Conservation (phyloP, 1,284 basidiomycete genomes). For the Cryptococcus neoformans region DNA sequence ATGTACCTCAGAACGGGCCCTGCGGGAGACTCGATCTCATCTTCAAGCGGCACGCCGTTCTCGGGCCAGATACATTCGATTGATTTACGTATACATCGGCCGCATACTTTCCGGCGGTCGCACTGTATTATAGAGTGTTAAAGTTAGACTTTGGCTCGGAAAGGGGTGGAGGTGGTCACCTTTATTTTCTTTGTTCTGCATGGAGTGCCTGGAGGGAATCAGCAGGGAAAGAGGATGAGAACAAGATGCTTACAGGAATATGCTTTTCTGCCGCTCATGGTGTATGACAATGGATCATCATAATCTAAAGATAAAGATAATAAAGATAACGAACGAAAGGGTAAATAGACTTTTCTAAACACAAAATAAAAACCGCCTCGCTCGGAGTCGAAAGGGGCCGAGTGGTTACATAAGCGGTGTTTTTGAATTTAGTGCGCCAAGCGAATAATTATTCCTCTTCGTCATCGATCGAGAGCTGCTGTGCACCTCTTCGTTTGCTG, state of each 20-base stretch:
- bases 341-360: background rate
- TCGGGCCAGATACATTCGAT: conserved; percentile 14
- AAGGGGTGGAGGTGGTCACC: conserved; percentile 1
- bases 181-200: conserved; percentile 17
- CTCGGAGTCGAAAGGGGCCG: background rate
- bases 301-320: too few relatives aligned
- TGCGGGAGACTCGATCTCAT: background rate
- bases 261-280: conserved; percentile 11
- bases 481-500: background rate
- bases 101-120: conserved; percentile 12
- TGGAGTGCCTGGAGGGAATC: conserved; percentile 5
- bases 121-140: conserved; percentile 5
- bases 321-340: too few relatives aligned
- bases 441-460: background rate
- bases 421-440: too few relatives aligned
- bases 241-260: conserved; percentile 9
- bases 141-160: background rate
- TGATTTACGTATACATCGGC: conserved; percentile 7
- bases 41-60: conserved; percentile 10
- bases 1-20: too few relatives aligned
- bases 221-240: background rate
- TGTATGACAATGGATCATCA: background rate
- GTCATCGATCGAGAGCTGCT: background rate
- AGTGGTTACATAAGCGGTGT: background rate
- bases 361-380: background rate